A percentile compares a stretch with the other conserved stretches of the same genome.
These are phyloP conservation scores for Botrytis tulipae DNA, from an alignment of 2,329 filamentous ascomycete genomes.

Conservation along the genomic window DNA sequence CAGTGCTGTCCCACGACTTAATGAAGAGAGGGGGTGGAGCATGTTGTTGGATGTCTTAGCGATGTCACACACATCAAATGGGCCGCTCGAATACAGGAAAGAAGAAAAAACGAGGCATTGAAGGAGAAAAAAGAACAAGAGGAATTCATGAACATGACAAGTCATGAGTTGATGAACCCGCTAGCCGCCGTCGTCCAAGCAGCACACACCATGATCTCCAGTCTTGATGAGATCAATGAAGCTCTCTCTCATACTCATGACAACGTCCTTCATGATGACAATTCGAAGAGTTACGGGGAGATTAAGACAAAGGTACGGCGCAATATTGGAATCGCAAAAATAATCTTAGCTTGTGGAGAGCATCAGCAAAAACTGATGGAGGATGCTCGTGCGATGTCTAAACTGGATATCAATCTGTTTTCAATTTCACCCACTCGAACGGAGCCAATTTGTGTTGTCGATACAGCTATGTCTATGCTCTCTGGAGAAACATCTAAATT, in stretches of 20 bases:
- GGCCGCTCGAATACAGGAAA: conserved; percentile 22
- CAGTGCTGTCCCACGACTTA: neutral
- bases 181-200: conserved; percentile 44
- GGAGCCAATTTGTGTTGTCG: neutral
- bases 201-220: conserved; percentile 68
- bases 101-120: conserved; percentile 50
- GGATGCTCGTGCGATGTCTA: neutral
- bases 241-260: conserved; percentile 19
- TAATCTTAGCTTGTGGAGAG: neutral
- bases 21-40: conserved; percentile 25
- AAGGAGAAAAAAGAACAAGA: conserved; percentile 67
- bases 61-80: conserved; percentile 20
- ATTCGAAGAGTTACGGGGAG: neutral
- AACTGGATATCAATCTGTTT: neutral
- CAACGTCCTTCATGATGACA: conserved; percentile 17
- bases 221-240: conserved; percentile 75
- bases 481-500: neutral
- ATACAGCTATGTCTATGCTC: conserved; percentile 9
- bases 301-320: neutral
- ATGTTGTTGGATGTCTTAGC: conserved; percentile 29
- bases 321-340: neutral
- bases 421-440: neutral
- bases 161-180: conserved; percentile 29
- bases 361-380: neutral
- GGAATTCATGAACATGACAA: conserved; percentile 74